Percentiles rank a stretch among this genome's conserved stretches.
Evolutionary conservation across 2,329 filamentous ascomycete genomes (phyloP).

Genomic region (Colletotrichum paranaense): DNA sequence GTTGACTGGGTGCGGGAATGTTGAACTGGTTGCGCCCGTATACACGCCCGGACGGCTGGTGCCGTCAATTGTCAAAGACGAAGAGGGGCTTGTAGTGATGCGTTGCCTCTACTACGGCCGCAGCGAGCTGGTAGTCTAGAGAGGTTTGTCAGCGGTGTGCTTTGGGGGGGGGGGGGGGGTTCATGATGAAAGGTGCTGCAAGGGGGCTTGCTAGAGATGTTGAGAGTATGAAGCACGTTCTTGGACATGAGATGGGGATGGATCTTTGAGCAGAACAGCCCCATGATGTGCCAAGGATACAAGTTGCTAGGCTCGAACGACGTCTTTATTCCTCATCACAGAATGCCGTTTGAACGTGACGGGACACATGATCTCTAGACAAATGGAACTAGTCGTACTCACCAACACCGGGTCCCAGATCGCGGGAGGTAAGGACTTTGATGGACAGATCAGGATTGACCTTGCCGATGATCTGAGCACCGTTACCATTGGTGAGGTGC

Average conservation of each 20-base stretch:
- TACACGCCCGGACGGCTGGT: slow-evolving; percentile 37
- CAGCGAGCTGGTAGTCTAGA: slow-evolving; percentile 80
- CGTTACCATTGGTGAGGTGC: slow-evolving; percentile 76
- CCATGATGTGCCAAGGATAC: not conserved
- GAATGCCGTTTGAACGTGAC: not conserved
- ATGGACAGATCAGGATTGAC: slow-evolving; percentile 79
- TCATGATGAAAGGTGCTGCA: not conserved
- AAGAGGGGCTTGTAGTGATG: slow-evolving; percentile 87
- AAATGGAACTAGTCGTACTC: slow-evolving; percentile 47
- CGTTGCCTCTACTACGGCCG: slow-evolving; percentile 86
- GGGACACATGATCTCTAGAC: not conserved
- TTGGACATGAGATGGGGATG: not conserved
- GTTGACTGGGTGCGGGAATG: slow-evolving; percentile 39
- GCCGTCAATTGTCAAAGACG: slow-evolving; percentile 63
- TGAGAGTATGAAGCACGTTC: not conserved
- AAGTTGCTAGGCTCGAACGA: no score
- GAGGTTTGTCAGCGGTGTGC: not conserved
- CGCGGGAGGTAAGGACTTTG: slow-evolving; percentile 75
- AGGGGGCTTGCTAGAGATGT: not conserved
- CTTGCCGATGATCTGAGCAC: slow-evolving; percentile 82
- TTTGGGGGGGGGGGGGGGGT: not conserved
- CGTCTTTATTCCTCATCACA: not conserved
- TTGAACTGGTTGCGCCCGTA: slow-evolving; percentile 41
- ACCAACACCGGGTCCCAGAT: slow-evolving; percentile 79
- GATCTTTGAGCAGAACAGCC: not conserved